Evolutionary conservation across 2,329 filamentous ascomycete genomes (phyloP).

Genomic region (Botrytis tulipae): DNA sequence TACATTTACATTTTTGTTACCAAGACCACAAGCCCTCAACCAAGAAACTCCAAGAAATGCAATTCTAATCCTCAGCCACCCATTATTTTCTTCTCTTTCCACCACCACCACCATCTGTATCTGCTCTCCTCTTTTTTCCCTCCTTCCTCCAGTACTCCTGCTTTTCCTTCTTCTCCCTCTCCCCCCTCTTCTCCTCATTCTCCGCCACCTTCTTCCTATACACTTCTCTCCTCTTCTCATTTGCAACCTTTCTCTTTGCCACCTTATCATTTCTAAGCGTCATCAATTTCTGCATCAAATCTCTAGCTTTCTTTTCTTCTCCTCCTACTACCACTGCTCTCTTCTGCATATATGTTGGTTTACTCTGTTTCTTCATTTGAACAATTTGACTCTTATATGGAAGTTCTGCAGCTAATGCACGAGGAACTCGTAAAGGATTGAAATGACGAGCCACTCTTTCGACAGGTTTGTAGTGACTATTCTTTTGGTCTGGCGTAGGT

Average conservation of each 20-base stretch:
- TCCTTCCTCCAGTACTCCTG: conserved; percentile 92
- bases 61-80: neutral
- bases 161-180: conserved; percentile 84
- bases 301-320: conserved; percentile 85
- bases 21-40: neutral
- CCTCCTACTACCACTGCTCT: conserved; percentile 81
- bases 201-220: conserved; percentile 83
- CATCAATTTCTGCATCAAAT: conserved; percentile 89
- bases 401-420: conserved; percentile 75
- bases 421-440: conserved; percentile 71
- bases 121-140: conserved; percentile 71
- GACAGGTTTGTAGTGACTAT: conserved; percentile 77
- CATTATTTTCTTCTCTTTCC: conserved; percentile 34
- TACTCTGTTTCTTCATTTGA: conserved; percentile 74
- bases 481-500: conserved; percentile 74
- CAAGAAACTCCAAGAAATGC: conserved; percentile 11
- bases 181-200: conserved; percentile 78
- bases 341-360: conserved; percentile 89
- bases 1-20: conserved; percentile 9
- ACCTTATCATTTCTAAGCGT: conserved; percentile 88
- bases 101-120: conserved; percentile 49
- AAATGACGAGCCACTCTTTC: conserved; percentile 70
- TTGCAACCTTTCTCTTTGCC: conserved; percentile 77
- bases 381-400: conserved; percentile 92
- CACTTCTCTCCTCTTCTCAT: conserved; percentile 79